Conservation (phyloP, 305 asterid species). For the Euphrasia arctica region DNA sequence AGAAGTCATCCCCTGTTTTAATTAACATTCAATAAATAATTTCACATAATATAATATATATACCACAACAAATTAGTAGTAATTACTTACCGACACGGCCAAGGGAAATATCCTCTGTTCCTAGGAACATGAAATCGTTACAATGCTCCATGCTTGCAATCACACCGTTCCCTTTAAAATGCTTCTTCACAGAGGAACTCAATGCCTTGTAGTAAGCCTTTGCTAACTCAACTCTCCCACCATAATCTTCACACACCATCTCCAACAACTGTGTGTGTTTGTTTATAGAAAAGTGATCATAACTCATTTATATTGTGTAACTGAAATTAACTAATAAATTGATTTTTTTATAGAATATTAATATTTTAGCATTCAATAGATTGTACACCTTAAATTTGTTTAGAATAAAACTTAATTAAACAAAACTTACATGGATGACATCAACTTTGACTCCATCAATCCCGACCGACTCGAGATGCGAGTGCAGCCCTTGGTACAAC, state of each 20-base stretch:
- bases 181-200: slow-evolving; percentile 58
- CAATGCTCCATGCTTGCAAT: slow-evolving; percentile 98
- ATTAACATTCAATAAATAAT: not conserved
- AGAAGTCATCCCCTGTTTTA: slow-evolving; percentile 75
- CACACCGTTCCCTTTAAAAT: slow-evolving; percentile 92
- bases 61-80: not conserved
- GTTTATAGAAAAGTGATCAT: not conserved
- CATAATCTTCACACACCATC: slow-evolving; percentile 84
- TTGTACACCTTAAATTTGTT: no score
- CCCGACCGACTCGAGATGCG: slow-evolving; percentile 78
- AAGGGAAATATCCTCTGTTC: slow-evolving; percentile 71
- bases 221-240: slow-evolving; percentile 85
- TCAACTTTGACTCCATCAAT: slow-evolving; percentile 94
- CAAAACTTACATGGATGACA: slow-evolving; percentile 67
- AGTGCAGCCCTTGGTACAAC: slow-evolving; percentile 76
- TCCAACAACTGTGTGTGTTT: slow-evolving; percentile 51
- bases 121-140: slow-evolving; percentile 93
- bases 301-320: not conserved
- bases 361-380: no score
- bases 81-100: slow-evolving; percentile 79
- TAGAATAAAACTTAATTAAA: no score
- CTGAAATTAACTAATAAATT: no score
- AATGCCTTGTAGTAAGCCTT: slow-evolving; percentile 81
- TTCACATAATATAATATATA: no score
- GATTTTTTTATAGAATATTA: no score